Conservation (phyloP, 2,329 filamentous ascomycete species). For the Sarocladium kiliense region DNA sequence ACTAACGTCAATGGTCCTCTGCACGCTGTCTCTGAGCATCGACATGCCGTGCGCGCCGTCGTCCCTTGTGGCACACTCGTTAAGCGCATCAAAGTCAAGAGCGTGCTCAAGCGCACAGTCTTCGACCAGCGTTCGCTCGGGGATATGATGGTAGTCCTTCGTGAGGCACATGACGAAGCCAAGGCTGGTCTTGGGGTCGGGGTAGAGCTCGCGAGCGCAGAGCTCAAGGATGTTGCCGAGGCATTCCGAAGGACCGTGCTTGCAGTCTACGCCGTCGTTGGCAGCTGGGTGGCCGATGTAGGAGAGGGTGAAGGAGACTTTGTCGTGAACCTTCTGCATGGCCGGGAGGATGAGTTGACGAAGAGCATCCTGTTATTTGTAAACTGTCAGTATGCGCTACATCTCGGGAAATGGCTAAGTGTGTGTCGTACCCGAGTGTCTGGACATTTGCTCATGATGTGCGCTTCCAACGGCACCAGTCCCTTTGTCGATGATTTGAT, state of each 20-base stretch:
- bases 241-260: constrained; percentile 82
- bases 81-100: constrained; percentile 74
- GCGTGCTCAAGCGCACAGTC: constrained; percentile 89
- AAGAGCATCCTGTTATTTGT: constrained; percentile 63
- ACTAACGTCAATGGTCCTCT: constrained; percentile 53
- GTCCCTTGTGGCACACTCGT: constrained; percentile 74
- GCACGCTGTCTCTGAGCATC: constrained; percentile 63
- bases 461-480: constrained; percentile 77
- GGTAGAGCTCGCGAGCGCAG: constrained; percentile 78
- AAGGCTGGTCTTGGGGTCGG: constrained; percentile 79
- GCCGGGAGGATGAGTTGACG: constrained; percentile 74
- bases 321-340: constrained; percentile 76
- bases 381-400: constrained; percentile 1
- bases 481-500: background rate
- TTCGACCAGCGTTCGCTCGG: constrained; percentile 70
- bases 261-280: constrained; percentile 82
- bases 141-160: constrained; percentile 70
- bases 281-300: constrained; percentile 79
- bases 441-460: constrained; percentile 97
- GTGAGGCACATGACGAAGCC: constrained; percentile 92
- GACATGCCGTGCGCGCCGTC: constrained; percentile 66
- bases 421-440: constrained; percentile 60
- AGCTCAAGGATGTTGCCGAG: constrained; percentile 93
- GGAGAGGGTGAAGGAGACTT: constrained; percentile 86
- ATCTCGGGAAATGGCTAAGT: background rate